A percentile compares a stretch with the other conserved stretches of the same genome.
phyloP scores from a whole-genome alignment of 345 rosid species.

The Isatis tinctoria region DNA sequence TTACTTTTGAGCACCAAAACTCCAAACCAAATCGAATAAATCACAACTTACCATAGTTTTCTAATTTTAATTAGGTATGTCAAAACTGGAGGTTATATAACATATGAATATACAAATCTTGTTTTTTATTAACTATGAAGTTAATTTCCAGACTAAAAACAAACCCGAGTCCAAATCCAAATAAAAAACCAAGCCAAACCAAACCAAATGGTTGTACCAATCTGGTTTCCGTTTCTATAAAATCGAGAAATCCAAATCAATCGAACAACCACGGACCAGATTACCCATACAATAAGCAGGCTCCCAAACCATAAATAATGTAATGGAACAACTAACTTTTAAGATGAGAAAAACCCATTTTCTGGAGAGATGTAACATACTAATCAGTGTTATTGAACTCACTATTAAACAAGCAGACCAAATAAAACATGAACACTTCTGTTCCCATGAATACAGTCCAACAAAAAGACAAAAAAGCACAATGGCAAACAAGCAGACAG shows the following conservation, averaged over 20 bases:
- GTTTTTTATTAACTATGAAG: too few species aligned
- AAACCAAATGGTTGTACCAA: background rate
- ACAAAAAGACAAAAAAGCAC: constrained; percentile 10
- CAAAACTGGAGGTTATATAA: background rate
- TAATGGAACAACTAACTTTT: background rate
- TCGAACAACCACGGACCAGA: background rate
- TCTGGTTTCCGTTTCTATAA: background rate
- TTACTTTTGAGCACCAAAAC: background rate
- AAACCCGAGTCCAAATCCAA: background rate
- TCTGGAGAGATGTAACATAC: background rate
- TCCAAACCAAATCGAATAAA: background rate
- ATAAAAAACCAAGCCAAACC: background rate
- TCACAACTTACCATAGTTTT: background rate
- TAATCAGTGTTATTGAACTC: background rate
- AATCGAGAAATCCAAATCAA: background rate
- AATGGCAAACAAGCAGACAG: background rate
- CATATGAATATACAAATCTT: too few species aligned
- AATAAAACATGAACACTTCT: background rate
- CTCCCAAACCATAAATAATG: background rate
- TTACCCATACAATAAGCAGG: background rate
- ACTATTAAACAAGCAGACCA: background rate
- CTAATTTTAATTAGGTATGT: too few species aligned
- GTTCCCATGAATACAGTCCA: background rate
- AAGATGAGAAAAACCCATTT: background rate
- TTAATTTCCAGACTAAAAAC: background rate